Conservation (phyloP, 1,284 basidiomycete species). For the Cystobasidium sp. region DNA sequence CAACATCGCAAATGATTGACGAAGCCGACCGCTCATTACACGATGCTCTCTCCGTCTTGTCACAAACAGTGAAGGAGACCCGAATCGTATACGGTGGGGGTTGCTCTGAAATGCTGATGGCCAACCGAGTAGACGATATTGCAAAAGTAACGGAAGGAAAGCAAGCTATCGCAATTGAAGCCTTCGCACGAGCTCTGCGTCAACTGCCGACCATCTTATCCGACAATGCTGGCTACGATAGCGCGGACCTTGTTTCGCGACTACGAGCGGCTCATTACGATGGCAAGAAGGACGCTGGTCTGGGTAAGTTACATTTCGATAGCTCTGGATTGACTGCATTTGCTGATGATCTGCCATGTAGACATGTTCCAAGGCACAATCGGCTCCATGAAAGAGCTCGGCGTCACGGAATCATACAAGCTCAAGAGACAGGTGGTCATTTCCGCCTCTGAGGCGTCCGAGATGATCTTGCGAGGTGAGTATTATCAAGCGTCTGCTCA, state of each 20-base stretch:
- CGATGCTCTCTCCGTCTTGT: conserved; percentile 94
- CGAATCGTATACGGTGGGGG: conserved; percentile 92
- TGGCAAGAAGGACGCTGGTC: conserved; percentile 79
- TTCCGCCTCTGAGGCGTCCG: conserved; percentile 93
- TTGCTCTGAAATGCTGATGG: conserved; percentile 98
- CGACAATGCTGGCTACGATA: conserved; percentile 97
- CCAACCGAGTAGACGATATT: conserved; percentile 86
- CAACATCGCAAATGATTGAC: conserved; percentile 97
- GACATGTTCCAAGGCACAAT: conserved; percentile 87
- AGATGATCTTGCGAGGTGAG: conserved; percentile 90
- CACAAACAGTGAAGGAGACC: conserved; percentile 97
- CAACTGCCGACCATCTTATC: conserved; percentile 96
- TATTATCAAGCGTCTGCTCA: conserved; percentile 19
- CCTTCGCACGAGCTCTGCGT: conserved; percentile 83
- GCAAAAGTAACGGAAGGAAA: conserved; percentile 86
- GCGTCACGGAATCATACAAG: conserved; percentile 96
- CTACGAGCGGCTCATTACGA: conserved; percentile 94
- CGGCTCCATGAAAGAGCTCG: conserved; percentile 84
- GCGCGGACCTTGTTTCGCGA: conserved; percentile 88
- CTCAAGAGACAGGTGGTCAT: conserved; percentile 93
- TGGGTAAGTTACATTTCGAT: conserved; percentile 64
- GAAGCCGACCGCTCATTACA: conserved; percentile 98
- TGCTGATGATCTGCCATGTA: conserved; percentile 53
- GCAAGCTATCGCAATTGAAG: conserved; percentile 92
- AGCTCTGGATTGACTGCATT: neutral